Evolutionary conservation across 2,329 filamentous ascomycete genomes (phyloP), one percentile per base, ranked within the genome.

Genomic region (Sporothrix brasiliensis): DNA sequence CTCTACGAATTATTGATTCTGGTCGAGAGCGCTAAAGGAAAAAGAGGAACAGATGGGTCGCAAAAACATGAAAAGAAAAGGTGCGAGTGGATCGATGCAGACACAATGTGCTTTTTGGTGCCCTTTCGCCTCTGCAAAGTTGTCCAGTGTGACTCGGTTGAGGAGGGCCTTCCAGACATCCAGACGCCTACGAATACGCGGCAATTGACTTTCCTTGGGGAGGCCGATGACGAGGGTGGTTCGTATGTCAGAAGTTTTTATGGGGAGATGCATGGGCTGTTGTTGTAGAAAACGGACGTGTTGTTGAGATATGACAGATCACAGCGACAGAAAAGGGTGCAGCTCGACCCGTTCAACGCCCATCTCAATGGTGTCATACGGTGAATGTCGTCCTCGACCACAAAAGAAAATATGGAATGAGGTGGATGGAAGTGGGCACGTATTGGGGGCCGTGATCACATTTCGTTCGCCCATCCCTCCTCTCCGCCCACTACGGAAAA

Each of bases 301-400:
- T n/a, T 9, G 11, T 24, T 65, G 61, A 65, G 34, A 65, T 65
- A 65, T 65, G 61, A 65, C 34, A 34, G 44, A 50, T 65, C 61
- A 65, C 27, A 49, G 24, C 27, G 9, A 34, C 58, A 27, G 58
- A 13, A 24, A n/a, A 65, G 16, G 50, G 34, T 65, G 44, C 44
- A 65, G 61, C 44, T 50, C 27, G 44, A 65, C 61, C 61, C 61
- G 61, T 65, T 65, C 44, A 21, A 24, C 11, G 21, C 30, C 39
- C 21, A 16, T 63, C 11, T 3, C 4, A n/a, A 14, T 16, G 39
- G n/a, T 30, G 19, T 4, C 56, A 13, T 41, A 49, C 16, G 47
- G 34, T 10, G n/a, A 24, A 16, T 3, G 4, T 16, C 39, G n/a
- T 13, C 14, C n/a, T 21, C 24, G 1, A 24, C 47, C 58, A 14